These are phyloP conservation scores for Spathaspora girioi DNA, from an alignment of 805 yeast species.

Conservation along the genomic window DNA sequence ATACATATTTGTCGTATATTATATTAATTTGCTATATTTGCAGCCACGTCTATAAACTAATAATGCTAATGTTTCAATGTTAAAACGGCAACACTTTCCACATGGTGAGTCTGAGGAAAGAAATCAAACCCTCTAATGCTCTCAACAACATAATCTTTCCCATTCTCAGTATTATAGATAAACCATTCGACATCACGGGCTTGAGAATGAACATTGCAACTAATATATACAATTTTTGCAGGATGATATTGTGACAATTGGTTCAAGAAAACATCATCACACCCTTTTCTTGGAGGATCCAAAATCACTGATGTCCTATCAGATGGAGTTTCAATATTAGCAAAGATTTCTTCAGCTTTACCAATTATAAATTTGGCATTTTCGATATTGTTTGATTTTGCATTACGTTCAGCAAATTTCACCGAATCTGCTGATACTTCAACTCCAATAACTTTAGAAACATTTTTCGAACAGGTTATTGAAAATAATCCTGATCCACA, in stretches of 20 bases:
- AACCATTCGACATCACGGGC: conserved; percentile 91
- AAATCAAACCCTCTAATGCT: conserved; percentile 93
- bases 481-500: conserved; percentile 96
- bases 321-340: conserved; percentile 69
- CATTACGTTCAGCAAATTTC: conserved; percentile 80
- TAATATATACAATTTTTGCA: conserved; percentile 84
- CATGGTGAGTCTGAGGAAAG: conserved; percentile 93
- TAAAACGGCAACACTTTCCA: conserved; percentile 81
- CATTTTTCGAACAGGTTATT: conserved; percentile 76
- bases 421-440: conserved; percentile 92
- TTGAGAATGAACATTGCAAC: conserved; percentile 97
- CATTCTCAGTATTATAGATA: conserved; percentile 60
- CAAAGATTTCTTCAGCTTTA: conserved; percentile 87
- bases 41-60: conserved; percentile 2
- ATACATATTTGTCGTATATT: too few species aligned
- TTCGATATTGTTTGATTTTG: conserved; percentile 64
- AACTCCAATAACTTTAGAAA: conserved; percentile 86
- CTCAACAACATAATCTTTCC: conserved; percentile 64
- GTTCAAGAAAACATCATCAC: conserved; percentile 81
- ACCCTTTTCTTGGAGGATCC: conserved; percentile 97
- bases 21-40: conserved; percentile 1
- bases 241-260: conserved; percentile 85
- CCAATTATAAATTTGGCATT: conserved; percentile 88
- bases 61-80: conserved; percentile 10
- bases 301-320: conserved; percentile 82